These are phyloP conservation scores for Flaveria linearis DNA, from an alignment of 129 eudicot genomes.

Conservation along the genomic window DNA sequence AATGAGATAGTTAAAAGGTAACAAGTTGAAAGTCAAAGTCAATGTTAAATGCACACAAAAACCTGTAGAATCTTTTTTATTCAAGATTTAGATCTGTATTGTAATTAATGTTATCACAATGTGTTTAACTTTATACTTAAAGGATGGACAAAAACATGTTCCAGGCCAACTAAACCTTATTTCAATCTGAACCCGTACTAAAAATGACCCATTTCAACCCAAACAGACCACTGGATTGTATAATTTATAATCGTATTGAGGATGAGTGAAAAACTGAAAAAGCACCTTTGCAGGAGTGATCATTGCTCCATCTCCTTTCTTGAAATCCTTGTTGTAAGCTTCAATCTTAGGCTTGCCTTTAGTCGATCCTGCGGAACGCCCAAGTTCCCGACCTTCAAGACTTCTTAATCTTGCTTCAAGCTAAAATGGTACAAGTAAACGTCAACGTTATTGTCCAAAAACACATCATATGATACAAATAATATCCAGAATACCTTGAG, in stretches of 20 bases:
- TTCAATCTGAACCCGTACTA: background rate
- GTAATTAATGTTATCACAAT: background rate
- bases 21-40: background rate
- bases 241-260: background rate
- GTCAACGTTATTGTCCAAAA: background rate
- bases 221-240: background rate
- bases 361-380: constrained; percentile 76
- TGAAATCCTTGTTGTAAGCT: constrained; percentile 77
- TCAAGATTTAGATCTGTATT: background rate
- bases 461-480: background rate
- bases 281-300: constrained; percentile 87
- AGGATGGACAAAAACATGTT: background rate
- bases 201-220: background rate
- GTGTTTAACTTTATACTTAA: background rate
- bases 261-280: background rate
- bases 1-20: background rate
- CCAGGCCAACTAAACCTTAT: background rate
- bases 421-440: constrained; percentile 29
- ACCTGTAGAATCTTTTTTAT: background rate
- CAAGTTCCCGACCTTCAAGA: constrained; percentile 78
- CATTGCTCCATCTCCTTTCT: constrained; percentile 73
- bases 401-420: constrained; percentile 83
- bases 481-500: constrained; percentile 19
- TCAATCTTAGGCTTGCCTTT: constrained; percentile 94
- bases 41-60: too few species aligned